A percentile compares a stretch with the other conserved stretches of the same genome.
Conservation (phyloP, 768 basidiomycete genomes). For the Naganishia kalamii region DNA sequence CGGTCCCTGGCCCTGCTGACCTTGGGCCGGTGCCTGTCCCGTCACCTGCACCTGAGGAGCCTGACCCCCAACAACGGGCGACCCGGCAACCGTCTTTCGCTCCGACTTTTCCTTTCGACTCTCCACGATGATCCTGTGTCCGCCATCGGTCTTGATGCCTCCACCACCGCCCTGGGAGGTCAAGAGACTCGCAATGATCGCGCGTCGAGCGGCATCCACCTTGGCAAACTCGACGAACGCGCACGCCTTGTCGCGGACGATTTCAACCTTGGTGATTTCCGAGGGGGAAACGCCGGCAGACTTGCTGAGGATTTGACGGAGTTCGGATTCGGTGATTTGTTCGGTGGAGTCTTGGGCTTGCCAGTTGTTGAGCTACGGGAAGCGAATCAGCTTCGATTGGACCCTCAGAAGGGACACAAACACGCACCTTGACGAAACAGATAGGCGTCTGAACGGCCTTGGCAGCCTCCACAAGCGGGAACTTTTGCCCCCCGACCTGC, state of each 20-base stretch:
- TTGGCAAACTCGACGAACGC: slow-evolving; percentile 84
- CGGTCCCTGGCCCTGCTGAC: slow-evolving; percentile 24
- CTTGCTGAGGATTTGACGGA: slow-evolving; percentile 20
- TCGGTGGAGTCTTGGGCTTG: slow-evolving; percentile 23
- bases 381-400: not conserved
- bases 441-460: slow-evolving; percentile 62
- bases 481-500: slow-evolving; percentile 12
- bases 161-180: slow-evolving; percentile 73
- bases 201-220: slow-evolving; percentile 74
- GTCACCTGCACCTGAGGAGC: slow-evolving; percentile 8
- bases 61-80: not conserved
- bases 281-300: not conserved
- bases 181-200: slow-evolving; percentile 69
- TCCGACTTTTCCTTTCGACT: slow-evolving; percentile 86
- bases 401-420: not conserved
- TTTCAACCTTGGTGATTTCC: slow-evolving; percentile 73
- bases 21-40: slow-evolving; percentile 19
- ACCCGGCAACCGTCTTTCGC: slow-evolving; percentile 50
- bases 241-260: slow-evolving; percentile 79
- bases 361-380: slow-evolving; percentile 46
- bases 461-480: slow-evolving; percentile 52
- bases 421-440: slow-evolving; percentile 75
- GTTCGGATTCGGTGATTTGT: slow-evolving; percentile 26
- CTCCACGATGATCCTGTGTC: slow-evolving; percentile 70
- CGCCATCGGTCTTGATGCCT: slow-evolving; percentile 64